Conservation (phyloP, 768 basidiomycete species). For the Inosperma sp. region DNA sequence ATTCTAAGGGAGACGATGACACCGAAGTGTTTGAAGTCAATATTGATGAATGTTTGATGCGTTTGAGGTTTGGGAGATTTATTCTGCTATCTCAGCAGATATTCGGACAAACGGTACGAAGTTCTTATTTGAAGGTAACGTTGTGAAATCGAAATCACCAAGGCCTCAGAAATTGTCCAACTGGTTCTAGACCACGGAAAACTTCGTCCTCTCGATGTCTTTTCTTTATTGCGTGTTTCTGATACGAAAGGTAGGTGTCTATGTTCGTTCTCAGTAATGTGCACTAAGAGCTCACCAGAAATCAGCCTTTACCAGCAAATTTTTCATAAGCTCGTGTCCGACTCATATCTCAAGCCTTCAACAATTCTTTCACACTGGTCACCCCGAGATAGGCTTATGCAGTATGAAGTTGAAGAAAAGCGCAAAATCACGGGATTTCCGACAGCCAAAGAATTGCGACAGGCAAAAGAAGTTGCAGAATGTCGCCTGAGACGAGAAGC, state of each 20-base stretch:
- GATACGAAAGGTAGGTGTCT: constrained; percentile 54
- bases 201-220: constrained; percentile 68
- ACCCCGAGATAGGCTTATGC: constrained; percentile 73
- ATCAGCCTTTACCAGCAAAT: constrained; percentile 51
- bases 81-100: constrained; percentile 67
- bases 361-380: constrained; percentile 75
- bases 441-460: constrained; percentile 71
- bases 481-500: constrained; percentile 64
- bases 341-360: constrained; percentile 74
- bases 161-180: constrained; percentile 77
- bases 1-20: constrained; percentile 65
- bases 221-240: constrained; percentile 44
- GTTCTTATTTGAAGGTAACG: neutral
- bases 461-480: constrained; percentile 63
- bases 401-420: constrained; percentile 77
- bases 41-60: constrained; percentile 73
- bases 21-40: constrained; percentile 80
- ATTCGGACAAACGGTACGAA: constrained; percentile 66
- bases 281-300: constrained; percentile 15
- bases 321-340: constrained; percentile 66
- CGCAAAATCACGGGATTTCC: constrained; percentile 70
- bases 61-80: constrained; percentile 80
- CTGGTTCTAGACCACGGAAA: constrained; percentile 82
- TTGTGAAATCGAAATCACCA: constrained; percentile 7
- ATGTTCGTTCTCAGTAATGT: neutral